Evolutionary conservation across 331 rosid species (phyloP), one percentile per base, ranked within the genome.

Genomic region (Rhamnella rubrinervis): DNA sequence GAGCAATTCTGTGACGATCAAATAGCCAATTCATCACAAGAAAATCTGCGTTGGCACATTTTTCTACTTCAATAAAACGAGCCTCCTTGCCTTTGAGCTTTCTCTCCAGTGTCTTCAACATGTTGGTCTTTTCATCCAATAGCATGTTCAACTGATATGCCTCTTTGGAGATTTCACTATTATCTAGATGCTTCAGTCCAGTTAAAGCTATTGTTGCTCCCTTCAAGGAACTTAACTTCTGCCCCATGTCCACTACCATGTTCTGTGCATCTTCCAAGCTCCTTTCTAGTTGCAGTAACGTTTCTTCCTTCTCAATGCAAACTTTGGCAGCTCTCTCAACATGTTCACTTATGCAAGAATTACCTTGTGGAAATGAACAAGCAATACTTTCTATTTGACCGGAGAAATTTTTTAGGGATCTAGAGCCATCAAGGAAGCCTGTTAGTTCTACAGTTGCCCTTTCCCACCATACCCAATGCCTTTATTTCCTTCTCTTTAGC

Each of bases 371-470:
- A 78, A 91, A 93, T 79, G 96, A 87, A 73, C 80, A 46, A 37
- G 87, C 73, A 63, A 93, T 93, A 70, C 70, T 76, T 81, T 93
- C 83, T 64, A 87, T 85, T 74, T 93, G 92, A 28, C 92, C 80
- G 61, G 91, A 82, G 20, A 88, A 95, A 73, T 84, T 92, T 78
- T 67, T 88, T 70, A 93, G 92, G 75, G 95, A 87, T 77, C 87
- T 93, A 72, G 96, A 88, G 65, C 98, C 90, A 78, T 93, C 98
- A 10, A 93, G 95, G 77, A 91, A 88, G 59, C 84, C 78, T 70
- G 96, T 91, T 67, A 93, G 82, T 79, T 93, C 98, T 58, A 81
- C 63, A 61, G 81, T 83, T 67, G 95, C 96, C 78, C 79, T 83
- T 85, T 93, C 98, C 97, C 98, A 91, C 73, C 81, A 72, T 68